A percentile compares a stretch with the other conserved stretches of the same genome.
These are phyloP conservation scores for Eimeria falciformis DNA, from an alignment of 169 alveolate species.

Conservation along the genomic window DNA sequence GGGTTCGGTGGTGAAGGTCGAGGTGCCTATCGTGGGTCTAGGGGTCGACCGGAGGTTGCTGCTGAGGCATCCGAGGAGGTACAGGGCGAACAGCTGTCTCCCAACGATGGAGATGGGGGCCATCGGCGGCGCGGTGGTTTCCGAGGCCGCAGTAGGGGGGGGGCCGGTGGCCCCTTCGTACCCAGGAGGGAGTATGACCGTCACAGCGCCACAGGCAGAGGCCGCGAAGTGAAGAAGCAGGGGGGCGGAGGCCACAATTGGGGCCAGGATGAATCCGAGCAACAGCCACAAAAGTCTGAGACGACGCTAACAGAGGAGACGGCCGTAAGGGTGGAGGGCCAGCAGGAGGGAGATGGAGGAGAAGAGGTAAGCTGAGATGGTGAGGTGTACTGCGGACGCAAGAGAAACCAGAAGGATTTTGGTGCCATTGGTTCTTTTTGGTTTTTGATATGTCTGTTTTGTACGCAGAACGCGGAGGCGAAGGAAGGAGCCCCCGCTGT, in stretches of 20 bases:
- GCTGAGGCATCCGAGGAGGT: neutral
- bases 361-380: neutral
- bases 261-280: slow-evolving; percentile 57
- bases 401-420: neutral
- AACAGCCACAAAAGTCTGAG: slow-evolving; percentile 1
- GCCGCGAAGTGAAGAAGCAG: slow-evolving; percentile 60
- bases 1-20: neutral
- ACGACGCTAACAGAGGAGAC: slow-evolving; percentile 2
- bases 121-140: neutral
- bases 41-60: neutral
- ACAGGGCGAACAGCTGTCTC: neutral
- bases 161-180: slow-evolving; percentile 14
- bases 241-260: slow-evolving; percentile 74
- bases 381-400: neutral
- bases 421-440: neutral
- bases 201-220: slow-evolving; percentile 62
- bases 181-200: slow-evolving; percentile 47
- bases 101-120: neutral
- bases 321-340: slow-evolving; percentile 3
- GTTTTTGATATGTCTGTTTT: neutral
- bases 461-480: neutral
- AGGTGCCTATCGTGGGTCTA: neutral
- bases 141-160: slow-evolving; percentile 14
- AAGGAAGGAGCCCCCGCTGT: slow-evolving; percentile 1
- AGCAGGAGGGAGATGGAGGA: neutral